Base-by-base conservation (phyloP, 1,284 basidiomycete species). In the Porogramme epimiltina region DNA sequence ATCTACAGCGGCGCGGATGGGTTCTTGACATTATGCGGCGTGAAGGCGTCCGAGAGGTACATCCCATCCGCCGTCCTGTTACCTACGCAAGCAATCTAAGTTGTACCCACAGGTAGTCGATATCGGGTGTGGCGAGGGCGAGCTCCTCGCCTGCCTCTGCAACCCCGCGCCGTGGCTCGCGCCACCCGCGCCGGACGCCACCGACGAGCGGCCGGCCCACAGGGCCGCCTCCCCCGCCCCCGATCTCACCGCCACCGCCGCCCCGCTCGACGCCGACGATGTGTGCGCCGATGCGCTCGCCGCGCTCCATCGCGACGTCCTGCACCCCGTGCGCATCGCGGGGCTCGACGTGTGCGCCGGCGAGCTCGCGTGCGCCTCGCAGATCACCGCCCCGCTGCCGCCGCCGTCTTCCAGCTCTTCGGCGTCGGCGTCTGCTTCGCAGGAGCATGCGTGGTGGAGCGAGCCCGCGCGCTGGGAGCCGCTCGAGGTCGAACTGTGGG, bases 71-170 rank as follows among this genome's bases (percentile, higher is more conserved):
- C 19, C 3, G 4, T n/a, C 20, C 39, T 18, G 34, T 13, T 18
- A n/a, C 24, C 26, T 16, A 18, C 34, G 2, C 16, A 16, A 9
- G 36, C 15, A n/a, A 37, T 23, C 22, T 22, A 16, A 36, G 18
- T 19, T 22, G 13, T 15, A 23, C 28, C 48, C 11, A 44, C 22
- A 91, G 91, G 76, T 92, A 11, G 71, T 92, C 40, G 91, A 93
- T 61, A 73, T 91, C 22, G 91, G 91, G 4, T 93, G 91, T 60
- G 91, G 90, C 34, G 82, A 89, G 70, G 91, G 91, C 22, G 74
- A 83, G 41, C 75, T 93, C 8, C 77, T 93, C n/a, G 66, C 73
- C 1, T 79, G 82, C 13, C 79, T 93, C 16, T 82, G 80, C 57
- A 82, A 89, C 63, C 84, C 90, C 0, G 81, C 91, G 2, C 82